These are phyloP conservation scores for Acacia pycnantha DNA, from an alignment of 331 rosid genomes.

Conservation along the genomic window DNA sequence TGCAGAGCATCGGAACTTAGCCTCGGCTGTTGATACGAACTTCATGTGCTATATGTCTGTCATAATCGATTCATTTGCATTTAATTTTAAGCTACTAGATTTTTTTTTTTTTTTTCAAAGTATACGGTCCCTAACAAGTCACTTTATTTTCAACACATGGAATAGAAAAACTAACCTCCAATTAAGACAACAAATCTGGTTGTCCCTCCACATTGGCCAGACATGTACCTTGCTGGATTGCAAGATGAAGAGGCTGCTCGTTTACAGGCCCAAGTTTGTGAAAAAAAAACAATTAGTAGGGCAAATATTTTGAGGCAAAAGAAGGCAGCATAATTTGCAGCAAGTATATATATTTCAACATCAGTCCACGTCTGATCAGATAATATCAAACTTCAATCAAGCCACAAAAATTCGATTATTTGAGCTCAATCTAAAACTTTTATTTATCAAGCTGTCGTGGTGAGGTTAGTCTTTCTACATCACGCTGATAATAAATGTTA, in stretches of 20 bases:
- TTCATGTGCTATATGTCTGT: background rate
- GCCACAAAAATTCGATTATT: background rate
- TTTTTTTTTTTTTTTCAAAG: background rate
- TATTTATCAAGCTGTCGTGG: background rate
- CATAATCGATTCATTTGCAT: background rate
- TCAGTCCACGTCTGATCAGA: background rate
- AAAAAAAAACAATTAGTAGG: background rate
- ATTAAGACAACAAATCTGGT: conserved; percentile 58
- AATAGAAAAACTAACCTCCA: conserved; percentile 57
- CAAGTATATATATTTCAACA: background rate
- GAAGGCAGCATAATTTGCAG: background rate
- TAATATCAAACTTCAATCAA: background rate
- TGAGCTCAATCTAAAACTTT: background rate
- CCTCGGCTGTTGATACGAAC: background rate
- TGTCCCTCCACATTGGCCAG: conserved; percentile 71
- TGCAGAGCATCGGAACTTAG: background rate
- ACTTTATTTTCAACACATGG: background rate
- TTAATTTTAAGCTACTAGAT: background rate
- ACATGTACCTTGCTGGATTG: conserved; percentile 56
- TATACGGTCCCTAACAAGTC: background rate
- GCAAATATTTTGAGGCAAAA: background rate
- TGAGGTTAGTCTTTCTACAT: background rate
- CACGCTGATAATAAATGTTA: background rate
- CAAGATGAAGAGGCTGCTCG: conserved; percentile 53
- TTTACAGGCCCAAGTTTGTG: conserved; percentile 28